Evolutionary conservation across 2,329 filamentous ascomycete genomes (phyloP).

Genomic region (Verruconis gallopava): DNA sequence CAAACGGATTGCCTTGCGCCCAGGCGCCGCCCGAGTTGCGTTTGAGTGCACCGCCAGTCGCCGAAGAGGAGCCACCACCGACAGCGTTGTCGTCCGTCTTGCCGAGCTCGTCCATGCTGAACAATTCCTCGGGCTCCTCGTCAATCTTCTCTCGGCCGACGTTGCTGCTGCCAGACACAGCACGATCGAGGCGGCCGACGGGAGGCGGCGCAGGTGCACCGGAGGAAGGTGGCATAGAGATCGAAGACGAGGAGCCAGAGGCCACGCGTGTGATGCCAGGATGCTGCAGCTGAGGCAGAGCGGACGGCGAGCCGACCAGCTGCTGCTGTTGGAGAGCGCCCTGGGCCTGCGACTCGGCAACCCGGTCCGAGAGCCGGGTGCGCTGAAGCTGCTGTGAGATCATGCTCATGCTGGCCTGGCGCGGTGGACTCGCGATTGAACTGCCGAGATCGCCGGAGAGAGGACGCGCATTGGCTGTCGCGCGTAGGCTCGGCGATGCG

Average conservation of each 20-base stretch:
- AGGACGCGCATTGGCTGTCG: slow-evolving; percentile 21
- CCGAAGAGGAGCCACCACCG: slow-evolving; percentile 28
- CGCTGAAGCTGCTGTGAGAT: slow-evolving; percentile 45
- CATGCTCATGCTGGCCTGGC: slow-evolving; percentile 47
- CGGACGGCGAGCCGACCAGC: slow-evolving; percentile 8
- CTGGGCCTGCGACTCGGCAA: slow-evolving; percentile 19
- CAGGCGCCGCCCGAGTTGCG: slow-evolving; percentile 24
- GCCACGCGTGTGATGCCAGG: slow-evolving; percentile 51
- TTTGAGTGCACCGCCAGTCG: slow-evolving; percentile 23
- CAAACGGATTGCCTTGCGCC: slow-evolving; percentile 18
- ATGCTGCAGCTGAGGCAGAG: slow-evolving; percentile 29
- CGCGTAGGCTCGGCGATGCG: slow-evolving; percentile 37
- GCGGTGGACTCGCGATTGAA: slow-evolving; percentile 41
- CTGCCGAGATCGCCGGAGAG: slow-evolving; percentile 35
- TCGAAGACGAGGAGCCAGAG: slow-evolving; percentile 20
- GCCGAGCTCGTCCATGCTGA: slow-evolving; percentile 28
- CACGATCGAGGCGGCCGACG: slow-evolving; percentile 15
- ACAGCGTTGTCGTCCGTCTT: slow-evolving; percentile 30
- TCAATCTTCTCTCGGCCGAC: slow-evolving; percentile 28
- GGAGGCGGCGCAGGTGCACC: slow-evolving; percentile 17
- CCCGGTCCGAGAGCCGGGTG: slow-evolving; percentile 26
- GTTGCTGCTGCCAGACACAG: slow-evolving; percentile 25
- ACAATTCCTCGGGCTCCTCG: slow-evolving; percentile 29
- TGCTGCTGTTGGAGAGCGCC: slow-evolving; percentile 17
- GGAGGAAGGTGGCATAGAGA: slow-evolving; percentile 20